These are phyloP conservation scores for Starmerella kuoi DNA, from an alignment of 805 yeast genomes.

Conservation along the genomic window DNA sequence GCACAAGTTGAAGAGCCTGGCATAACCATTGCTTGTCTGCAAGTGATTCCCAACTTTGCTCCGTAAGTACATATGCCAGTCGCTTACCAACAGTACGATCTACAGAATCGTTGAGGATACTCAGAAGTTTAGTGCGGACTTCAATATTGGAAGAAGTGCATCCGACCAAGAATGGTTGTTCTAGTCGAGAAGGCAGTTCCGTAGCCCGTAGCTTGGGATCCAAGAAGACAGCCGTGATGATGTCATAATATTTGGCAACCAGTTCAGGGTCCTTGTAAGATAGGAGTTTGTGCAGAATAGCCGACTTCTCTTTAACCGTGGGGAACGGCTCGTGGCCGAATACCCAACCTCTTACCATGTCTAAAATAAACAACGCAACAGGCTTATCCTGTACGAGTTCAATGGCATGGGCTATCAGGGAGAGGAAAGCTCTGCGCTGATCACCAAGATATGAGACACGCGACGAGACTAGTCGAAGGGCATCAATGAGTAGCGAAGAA, in stretches of 20 bases:
- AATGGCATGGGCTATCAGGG: conserved; percentile 75
- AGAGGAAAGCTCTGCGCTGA: conserved; percentile 77
- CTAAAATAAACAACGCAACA: conserved; percentile 60
- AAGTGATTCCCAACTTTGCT: conserved; percentile 92
- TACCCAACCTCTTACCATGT: conserved; percentile 78
- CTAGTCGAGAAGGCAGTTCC: conserved; percentile 88
- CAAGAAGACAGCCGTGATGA: conserved; percentile 77
- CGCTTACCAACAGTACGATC: conserved; percentile 70
- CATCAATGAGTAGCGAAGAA: conserved; percentile 46
- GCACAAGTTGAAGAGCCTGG: conserved; percentile 78
- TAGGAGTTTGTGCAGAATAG: conserved; percentile 84
- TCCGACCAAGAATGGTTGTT: conserved; percentile 90
- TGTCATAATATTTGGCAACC: conserved; percentile 69
- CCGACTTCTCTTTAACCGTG: conserved; percentile 90
- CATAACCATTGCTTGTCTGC: conserved; percentile 92
- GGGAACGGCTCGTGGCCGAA: conserved; percentile 75
- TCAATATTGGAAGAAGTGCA: conserved; percentile 56
- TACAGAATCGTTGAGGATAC: conserved; percentile 61
- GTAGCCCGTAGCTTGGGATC: conserved; percentile 65
- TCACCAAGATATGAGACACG: conserved; percentile 84
- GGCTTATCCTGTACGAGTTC: conserved; percentile 75
- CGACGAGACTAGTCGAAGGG: conserved; percentile 62
- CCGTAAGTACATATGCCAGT: conserved; percentile 74
- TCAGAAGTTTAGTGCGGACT: conserved; percentile 66
- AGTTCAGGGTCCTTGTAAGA: conserved; percentile 59